phyloP scores from a whole-genome alignment of 345 rosid species.

The Dipteronia sinensis region DNA sequence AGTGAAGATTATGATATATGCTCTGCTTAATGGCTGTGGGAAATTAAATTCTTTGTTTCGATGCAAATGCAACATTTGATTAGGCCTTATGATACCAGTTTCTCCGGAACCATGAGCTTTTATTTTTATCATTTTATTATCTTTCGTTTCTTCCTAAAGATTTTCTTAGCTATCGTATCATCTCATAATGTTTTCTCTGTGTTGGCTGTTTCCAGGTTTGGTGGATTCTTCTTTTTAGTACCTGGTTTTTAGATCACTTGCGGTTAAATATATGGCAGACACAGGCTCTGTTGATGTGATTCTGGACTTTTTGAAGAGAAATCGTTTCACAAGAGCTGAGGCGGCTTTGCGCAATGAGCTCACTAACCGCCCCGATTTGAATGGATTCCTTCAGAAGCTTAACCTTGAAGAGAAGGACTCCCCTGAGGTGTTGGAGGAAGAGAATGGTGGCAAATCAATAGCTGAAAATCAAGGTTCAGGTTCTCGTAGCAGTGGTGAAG shows the following conservation, averaged over 20 bases:
- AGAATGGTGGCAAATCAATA: slow-evolving; percentile 33
- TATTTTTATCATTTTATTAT: background rate
- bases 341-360: slow-evolving; percentile 94
- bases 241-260: slow-evolving; percentile 23
- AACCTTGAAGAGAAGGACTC: slow-evolving; percentile 53
- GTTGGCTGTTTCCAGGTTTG: slow-evolving; percentile 38
- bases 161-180: background rate
- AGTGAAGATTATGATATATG: background rate
- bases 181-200: slow-evolving; percentile 7
- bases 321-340: slow-evolving; percentile 87
- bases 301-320: slow-evolving; percentile 74
- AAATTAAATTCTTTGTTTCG: background rate
- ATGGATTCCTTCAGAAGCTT: slow-evolving; percentile 69
- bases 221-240: slow-evolving; percentile 28
- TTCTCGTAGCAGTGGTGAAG: slow-evolving; percentile 47
- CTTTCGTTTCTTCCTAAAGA: background rate
- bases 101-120: background rate
- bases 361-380: slow-evolving; percentile 62
- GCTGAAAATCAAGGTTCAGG: slow-evolving; percentile 36
- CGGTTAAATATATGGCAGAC: slow-evolving; percentile 59
- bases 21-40: background rate
- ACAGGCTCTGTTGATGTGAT: slow-evolving; percentile 68
- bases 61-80: background rate
- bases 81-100: no score
- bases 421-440: slow-evolving; percentile 40